A percentile compares a stretch with the other conserved stretches of the same genome.
phyloP scores from a whole-genome alignment of 1,284 basidiomycete genomes.

The Exobasidium cylindrosporum region DNA sequence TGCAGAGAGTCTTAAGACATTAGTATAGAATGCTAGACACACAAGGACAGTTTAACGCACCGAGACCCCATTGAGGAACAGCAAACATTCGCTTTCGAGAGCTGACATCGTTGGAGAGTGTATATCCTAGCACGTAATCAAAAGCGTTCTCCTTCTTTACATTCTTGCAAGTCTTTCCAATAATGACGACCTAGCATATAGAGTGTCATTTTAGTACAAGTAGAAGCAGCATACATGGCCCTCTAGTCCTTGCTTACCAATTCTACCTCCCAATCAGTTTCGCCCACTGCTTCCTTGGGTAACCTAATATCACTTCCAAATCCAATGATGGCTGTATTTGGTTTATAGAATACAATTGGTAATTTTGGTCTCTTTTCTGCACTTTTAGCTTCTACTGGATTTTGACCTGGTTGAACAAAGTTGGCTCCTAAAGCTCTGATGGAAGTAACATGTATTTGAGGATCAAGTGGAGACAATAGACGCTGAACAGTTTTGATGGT shows the following conservation, averaged over 20 bases:
- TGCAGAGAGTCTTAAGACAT: neutral
- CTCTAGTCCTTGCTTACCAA: conserved; percentile 27
- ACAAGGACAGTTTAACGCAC: conserved; percentile 9
- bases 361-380: conserved; percentile 24
- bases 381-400: conserved; percentile 18
- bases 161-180: conserved; percentile 27
- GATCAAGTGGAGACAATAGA: conserved; percentile 26
- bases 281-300: conserved; percentile 23
- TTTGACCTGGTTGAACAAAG: conserved; percentile 24
- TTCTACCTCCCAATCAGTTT: conserved; percentile 45
- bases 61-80: conserved; percentile 36
- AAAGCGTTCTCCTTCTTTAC: conserved; percentile 23
- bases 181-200: conserved; percentile 22
- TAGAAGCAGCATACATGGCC: neutral
- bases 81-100: conserved; percentile 38
- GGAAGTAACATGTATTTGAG: conserved; percentile 10
- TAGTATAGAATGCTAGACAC: neutral
- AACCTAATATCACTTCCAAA: conserved; percentile 28
- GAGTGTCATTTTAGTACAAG: neutral
- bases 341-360: conserved; percentile 45
- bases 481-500: conserved; percentile 25
- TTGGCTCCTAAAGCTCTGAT: conserved; percentile 19
- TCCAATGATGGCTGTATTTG: conserved; percentile 21
- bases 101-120: conserved; percentile 36
- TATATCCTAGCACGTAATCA: conserved; percentile 31